Conservation (phyloP, 2,329 filamentous ascomycete genomes). For the Xylaria sp. region DNA sequence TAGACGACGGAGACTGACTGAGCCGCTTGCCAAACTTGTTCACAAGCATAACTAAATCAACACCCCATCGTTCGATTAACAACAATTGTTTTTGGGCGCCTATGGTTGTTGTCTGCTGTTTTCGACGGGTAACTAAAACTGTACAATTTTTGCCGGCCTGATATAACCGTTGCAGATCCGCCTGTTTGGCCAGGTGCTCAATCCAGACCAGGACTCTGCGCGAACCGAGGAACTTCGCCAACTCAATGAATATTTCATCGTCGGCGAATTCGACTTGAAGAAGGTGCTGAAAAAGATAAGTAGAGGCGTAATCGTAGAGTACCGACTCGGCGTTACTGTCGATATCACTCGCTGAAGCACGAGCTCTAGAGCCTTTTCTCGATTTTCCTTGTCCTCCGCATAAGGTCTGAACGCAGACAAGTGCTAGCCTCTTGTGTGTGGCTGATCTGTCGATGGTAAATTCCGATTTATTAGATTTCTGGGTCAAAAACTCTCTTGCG, state of each 20-base stretch:
- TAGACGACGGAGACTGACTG: constrained; percentile 31
- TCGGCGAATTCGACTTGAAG: constrained; percentile 24
- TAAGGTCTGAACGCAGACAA: constrained; percentile 44
- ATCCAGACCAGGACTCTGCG: constrained; percentile 40
- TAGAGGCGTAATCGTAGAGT: constrained; percentile 40
- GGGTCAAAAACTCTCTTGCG: constrained; percentile 45
- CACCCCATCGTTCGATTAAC: constrained; percentile 40
- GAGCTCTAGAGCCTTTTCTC: background rate
- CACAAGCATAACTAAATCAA: constrained; percentile 41
- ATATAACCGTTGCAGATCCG: constrained; percentile 38
- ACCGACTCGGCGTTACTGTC: constrained; percentile 7
- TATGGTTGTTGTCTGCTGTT: constrained; percentile 25
- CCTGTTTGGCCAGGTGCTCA: constrained; percentile 34
- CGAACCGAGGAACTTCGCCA: constrained; percentile 39
- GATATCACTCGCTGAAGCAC: background rate
- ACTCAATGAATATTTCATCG: constrained; percentile 30
- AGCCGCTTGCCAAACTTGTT: constrained; percentile 39
- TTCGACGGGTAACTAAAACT: constrained; percentile 26
- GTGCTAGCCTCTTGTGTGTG: constrained; percentile 42
- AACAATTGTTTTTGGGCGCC: constrained; percentile 24
- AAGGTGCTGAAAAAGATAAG: constrained; percentile 43
- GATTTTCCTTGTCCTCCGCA: constrained; percentile 2
- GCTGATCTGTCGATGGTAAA: constrained; percentile 40
- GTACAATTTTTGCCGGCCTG: constrained; percentile 42
- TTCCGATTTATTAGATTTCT: constrained; percentile 31